Evolutionary conservation across 2,329 filamentous ascomycete species (phyloP), one percentile per base, ranked within the genome.

Genomic region (Ceratocystis huliohia): DNA sequence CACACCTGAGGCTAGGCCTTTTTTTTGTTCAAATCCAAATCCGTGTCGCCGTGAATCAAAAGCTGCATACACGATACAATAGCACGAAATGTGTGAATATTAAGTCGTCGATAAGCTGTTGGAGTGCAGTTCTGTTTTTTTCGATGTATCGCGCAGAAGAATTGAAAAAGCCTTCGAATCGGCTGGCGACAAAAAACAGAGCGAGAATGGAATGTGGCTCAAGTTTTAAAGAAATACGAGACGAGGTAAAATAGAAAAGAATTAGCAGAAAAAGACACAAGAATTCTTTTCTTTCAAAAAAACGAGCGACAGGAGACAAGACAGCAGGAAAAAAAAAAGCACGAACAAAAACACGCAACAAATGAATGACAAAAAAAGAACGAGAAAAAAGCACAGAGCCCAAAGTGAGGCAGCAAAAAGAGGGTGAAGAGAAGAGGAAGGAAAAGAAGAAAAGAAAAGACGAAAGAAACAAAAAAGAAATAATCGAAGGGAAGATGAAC

Each of bases 261-360:
- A 41, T 41, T 41, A 50, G n/a, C 20, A 22, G n/a, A 50, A 57
- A 57, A 57, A 41, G 10, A 41, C 3, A 15, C 1, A 56, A 22
- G 25, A 61, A 61, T 61, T 61, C 22, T 61, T 41, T 30, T 59
- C 46, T 30, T 44, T 15, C 22, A 15, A n/a, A 61, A 59, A 30
- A 57, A 44, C 28, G 48, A 66, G 22, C 33, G 44, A 59, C 33
- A 46, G 20, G 57, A 48, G n/a, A 50, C 25, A 30, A 15, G 64
- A 67, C 8, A 64, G 56, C 28, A 53, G 59, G n/a, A 25, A 64
- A 59, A 50, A 63, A 48, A 41, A 65, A 63, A 62, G 17, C 44
- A 65, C 25, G 17, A 46, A 41, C 7, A 46, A 56, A 67, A 64
- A 56, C 33, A 65, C 53, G 25, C 59, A 46, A 57, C 37, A 48